Base-by-base conservation (phyloP, 2,329 filamentous ascomycete genomes). In the Alternaria dauci region DNA sequence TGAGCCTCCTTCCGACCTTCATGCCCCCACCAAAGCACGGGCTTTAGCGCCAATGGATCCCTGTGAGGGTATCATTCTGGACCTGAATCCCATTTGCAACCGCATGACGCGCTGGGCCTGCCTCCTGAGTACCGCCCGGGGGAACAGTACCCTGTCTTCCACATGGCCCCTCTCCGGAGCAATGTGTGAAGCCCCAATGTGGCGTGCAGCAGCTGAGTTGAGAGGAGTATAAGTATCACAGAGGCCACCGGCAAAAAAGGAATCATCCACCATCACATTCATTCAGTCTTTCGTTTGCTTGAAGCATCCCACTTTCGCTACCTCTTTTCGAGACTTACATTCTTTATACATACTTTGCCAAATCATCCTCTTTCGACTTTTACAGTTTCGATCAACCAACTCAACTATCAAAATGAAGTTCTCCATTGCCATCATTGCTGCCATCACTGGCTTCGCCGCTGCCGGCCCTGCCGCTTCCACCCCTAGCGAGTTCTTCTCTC, bases 391-490 rank as follows among this genome's bases (percentile, higher is more conserved):
- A 67, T 32, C 60, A 44, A 47, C 46, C 34, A 38, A 44, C 41
- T 16, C 61, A 58, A 65, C 57, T 51, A 59, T 69, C 72, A 76
- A 66, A 59, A 77, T 77, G 75, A 71, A 77, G 71, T 75, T 70
- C 71, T 69, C 69, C 38, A 38, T 73, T 57, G 61, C 70, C 53
- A 55, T 70, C 52, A 34, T 66, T 43, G 70, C 73, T 48, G 59
- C 72, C 56, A 61, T 74, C 44, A 55, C 72, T 50, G 73, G 70
- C 59, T 62, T 76, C 54, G 71, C 63, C 53, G 64, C 72, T 36
- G 76, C 76, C 32, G 64, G 66, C 54, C 73, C 74, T 50, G 69
- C 72, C 32, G 66, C 59, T 41, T 28, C 58, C 50, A 39, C 71
- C 36, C 71, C 73, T 32, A 54, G 46, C 58, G 68, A 67, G 55